phyloP scores from a whole-genome alignment of 2,329 filamentous ascomycete genomes.

The Stenocarpella maydis region DNA sequence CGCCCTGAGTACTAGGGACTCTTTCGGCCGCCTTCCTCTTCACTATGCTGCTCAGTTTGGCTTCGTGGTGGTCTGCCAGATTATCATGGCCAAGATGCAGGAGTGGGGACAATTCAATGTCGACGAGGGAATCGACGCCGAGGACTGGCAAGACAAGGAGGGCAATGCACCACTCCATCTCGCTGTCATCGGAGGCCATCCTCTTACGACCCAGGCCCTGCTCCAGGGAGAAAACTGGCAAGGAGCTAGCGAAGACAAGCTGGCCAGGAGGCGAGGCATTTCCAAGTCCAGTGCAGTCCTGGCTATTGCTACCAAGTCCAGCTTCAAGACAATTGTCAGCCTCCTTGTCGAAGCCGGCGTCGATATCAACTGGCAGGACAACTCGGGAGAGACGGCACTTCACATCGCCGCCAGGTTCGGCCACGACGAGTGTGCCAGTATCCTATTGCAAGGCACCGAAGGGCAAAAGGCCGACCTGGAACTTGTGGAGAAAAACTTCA shows the following conservation, averaged over 20 bases:
- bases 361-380: constrained; percentile 92
- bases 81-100: constrained; percentile 88
- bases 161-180: constrained; percentile 92
- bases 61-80: constrained; percentile 87
- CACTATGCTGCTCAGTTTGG: constrained; percentile 97
- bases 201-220: constrained; percentile 82
- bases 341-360: constrained; percentile 90
- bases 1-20: constrained; percentile 75
- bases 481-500: constrained; percentile 81
- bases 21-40: constrained; percentile 83
- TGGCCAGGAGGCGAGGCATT: constrained; percentile 72
- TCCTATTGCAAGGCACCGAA: constrained; percentile 74
- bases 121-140: constrained; percentile 84
- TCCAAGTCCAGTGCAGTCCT: constrained; percentile 89
- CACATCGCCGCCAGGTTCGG: constrained; percentile 92
- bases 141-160: constrained; percentile 90
- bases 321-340: constrained; percentile 84
- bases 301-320: constrained; percentile 85
- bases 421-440: constrained; percentile 79
- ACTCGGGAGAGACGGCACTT: constrained; percentile 87
- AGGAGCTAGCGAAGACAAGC: constrained; percentile 67
- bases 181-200: constrained; percentile 89
- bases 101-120: constrained; percentile 88
- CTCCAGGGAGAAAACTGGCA: constrained; percentile 83
- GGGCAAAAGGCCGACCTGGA: constrained; percentile 80